phyloP scores from a whole-genome alignment of 2,329 filamentous ascomycete genomes.

The Alternaria panax region DNA sequence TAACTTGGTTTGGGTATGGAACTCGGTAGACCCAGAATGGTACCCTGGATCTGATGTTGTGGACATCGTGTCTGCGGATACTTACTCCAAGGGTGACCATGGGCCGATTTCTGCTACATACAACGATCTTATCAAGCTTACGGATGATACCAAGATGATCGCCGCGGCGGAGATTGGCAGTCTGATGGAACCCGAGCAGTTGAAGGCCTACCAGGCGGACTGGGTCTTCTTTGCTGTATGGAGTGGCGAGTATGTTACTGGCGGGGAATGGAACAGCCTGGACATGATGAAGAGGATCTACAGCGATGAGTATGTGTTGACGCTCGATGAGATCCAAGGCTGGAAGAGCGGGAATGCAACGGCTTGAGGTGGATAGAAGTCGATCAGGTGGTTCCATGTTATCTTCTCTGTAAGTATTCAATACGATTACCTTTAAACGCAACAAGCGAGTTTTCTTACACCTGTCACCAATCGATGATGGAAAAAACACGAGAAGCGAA shows the following conservation, averaged over 20 bases:
- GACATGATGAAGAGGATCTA: constrained; percentile 52
- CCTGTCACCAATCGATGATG: neutral
- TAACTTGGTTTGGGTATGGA: constrained; percentile 62
- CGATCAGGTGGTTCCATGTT: neutral
- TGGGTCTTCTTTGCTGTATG: constrained; percentile 60
- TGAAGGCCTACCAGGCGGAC: constrained; percentile 56
- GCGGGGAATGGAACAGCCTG: constrained; percentile 52
- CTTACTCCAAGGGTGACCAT: constrained; percentile 55
- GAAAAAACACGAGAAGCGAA: neutral
- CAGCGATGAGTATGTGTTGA: constrained; percentile 36
- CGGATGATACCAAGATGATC: constrained; percentile 57
- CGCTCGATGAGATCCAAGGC: constrained; percentile 39
- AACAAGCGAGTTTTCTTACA: neutral
- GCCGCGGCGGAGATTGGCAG: constrained; percentile 58
- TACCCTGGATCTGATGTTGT: constrained; percentile 58
- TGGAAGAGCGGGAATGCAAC: constrained; percentile 16
- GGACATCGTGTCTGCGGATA: constrained; percentile 58
- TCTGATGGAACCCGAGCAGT: constrained; percentile 53
- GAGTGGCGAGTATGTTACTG: constrained; percentile 55
- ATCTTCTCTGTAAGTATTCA: neutral
- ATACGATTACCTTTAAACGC: neutral
- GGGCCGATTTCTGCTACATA: constrained; percentile 57
- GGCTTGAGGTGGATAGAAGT: neutral
- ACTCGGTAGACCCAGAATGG: constrained; percentile 56
- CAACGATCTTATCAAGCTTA: constrained; percentile 54